phyloP scores from a whole-genome alignment of 148 eudicot species.

The Fagopyrum tataricum region DNA sequence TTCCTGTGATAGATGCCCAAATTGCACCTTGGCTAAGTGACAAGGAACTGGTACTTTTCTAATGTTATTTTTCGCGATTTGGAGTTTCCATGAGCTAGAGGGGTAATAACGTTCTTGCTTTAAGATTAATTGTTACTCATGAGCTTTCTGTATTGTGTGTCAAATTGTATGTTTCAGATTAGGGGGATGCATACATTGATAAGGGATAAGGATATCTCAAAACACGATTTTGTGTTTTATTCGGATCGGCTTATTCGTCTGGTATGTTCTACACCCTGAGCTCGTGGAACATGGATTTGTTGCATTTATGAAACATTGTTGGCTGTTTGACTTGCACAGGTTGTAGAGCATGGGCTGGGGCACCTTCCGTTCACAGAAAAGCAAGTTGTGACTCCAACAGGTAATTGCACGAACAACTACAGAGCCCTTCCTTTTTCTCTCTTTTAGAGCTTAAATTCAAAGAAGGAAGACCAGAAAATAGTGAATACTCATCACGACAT shows the following conservation, averaged over 20 bases:
- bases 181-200: constrained; percentile 98
- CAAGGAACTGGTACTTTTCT: not conserved
- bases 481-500: not conserved
- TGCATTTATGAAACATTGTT: not conserved
- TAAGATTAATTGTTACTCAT: not conserved
- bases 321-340: constrained; percentile 39
- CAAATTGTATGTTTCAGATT: constrained; percentile 48
- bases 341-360: constrained; percentile 99
- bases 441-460: not conserved
- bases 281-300: constrained; percentile 1
- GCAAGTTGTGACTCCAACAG: constrained; percentile 90
- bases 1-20: not conserved
- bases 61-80: not conserved
- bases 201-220: constrained; percentile 82
- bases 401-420: constrained; percentile 22
- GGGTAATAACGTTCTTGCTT: not conserved
- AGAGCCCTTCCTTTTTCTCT: not conserved
- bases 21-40: not conserved
- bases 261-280: constrained; percentile 36
- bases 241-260: constrained; percentile 95
- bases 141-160: constrained; percentile 11
- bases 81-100: not conserved
- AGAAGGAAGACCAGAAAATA: not conserved
- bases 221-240: constrained; percentile 93
- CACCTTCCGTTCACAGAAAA: constrained; percentile 92